Base-by-base conservation (phyloP, 2,329 filamentous ascomycete species). In the Colletotrichum chlorophyti region DNA sequence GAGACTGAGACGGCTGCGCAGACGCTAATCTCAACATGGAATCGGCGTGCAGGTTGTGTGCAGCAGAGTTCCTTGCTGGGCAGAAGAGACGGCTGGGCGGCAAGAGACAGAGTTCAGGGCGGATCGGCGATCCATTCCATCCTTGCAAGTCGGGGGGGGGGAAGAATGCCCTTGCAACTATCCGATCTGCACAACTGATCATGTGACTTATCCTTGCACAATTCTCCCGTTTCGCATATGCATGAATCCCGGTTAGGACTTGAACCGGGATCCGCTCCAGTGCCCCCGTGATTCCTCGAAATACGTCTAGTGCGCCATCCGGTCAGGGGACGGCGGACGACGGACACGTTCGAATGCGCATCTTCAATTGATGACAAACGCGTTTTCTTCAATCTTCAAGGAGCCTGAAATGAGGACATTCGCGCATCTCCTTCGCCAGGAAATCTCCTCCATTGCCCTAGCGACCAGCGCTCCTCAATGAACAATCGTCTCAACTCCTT, bases 201-300 rank as follows among this genome's bases (percentile, higher is more conserved):
- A n/a, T n/a, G n/a, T n/a, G n/a, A n/a, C n/a, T n/a, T n/a, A n/a
- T n/a, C 9, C 2, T 9, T 37, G 43, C 55, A 59, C 37, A 55
- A 45, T 4, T 15, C n/a, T n/a, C n/a, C n/a, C n/a, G n/a, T n/a
- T n/a, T 8, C 9, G 8, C 4, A 31, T 49, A 59, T 59, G 55
- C 51, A 55, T 21, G 15, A 55, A 59, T 19, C 14, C 55, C 24
- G 8, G 3, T 11, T 24, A 45, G 43, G 21, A 17, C 8, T 47
- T 21, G 43, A 45, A 14, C 43, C 51, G 14, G 14, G 21, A 55
- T 9, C 9, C 27, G 6, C 43, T n/a, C 14, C 14, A 19, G 5
- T 24, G 29, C 37, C 55, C 49, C 17, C 51, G 52, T 59, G 55
- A 55, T 55, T 32, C 43, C 15, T 47, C 40, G 31, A 29, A 55